These are phyloP conservation scores for Pseudocercospora macadamiae DNA, from an alignment of 2,329 filamentous ascomycete species.

Conservation along the genomic window DNA sequence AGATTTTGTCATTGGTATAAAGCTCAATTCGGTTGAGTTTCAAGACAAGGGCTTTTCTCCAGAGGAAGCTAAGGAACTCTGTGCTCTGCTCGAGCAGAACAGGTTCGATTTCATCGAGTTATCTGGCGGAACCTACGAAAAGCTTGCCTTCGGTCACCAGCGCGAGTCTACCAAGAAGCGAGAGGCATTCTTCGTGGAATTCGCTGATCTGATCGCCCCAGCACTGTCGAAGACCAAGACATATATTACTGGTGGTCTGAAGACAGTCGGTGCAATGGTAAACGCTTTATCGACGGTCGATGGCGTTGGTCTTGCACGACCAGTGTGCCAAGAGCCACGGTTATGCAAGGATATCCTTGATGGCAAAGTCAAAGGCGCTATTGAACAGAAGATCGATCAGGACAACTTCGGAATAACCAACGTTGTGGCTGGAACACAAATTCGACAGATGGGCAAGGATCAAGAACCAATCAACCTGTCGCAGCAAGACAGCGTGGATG, in stretches of 20 bases:
- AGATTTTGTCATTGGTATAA: constrained; percentile 57
- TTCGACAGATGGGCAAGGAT: constrained; percentile 57
- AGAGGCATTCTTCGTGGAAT: constrained; percentile 60
- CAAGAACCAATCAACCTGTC: constrained; percentile 58
- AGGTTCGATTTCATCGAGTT: constrained; percentile 63
- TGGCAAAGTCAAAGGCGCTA: constrained; percentile 52
- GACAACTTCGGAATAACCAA: constrained; percentile 56
- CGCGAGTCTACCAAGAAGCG: constrained; percentile 57
- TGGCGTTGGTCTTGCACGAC: constrained; percentile 62
- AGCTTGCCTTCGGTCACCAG: constrained; percentile 55
- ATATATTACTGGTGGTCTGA: constrained; percentile 64
- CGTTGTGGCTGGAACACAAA: constrained; percentile 54
- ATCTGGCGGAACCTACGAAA: constrained; percentile 63
- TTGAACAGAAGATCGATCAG: constrained; percentile 50
- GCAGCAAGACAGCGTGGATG: constrained; percentile 50
- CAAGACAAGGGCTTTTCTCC: constrained; percentile 56
- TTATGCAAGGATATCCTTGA: constrained; percentile 51
- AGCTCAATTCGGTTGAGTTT: constrained; percentile 62
- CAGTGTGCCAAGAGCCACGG: constrained; percentile 55
- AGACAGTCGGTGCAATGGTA: constrained; percentile 60
- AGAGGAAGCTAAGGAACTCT: constrained; percentile 51
- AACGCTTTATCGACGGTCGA: constrained; percentile 60
- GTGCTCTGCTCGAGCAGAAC: constrained; percentile 48
- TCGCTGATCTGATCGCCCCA: constrained; percentile 58
- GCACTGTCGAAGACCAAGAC: constrained; percentile 57